These are phyloP conservation scores for Skeletonema potamos DNA, from an alignment of 108 stramenopile genomes.

Conservation along the genomic window DNA sequence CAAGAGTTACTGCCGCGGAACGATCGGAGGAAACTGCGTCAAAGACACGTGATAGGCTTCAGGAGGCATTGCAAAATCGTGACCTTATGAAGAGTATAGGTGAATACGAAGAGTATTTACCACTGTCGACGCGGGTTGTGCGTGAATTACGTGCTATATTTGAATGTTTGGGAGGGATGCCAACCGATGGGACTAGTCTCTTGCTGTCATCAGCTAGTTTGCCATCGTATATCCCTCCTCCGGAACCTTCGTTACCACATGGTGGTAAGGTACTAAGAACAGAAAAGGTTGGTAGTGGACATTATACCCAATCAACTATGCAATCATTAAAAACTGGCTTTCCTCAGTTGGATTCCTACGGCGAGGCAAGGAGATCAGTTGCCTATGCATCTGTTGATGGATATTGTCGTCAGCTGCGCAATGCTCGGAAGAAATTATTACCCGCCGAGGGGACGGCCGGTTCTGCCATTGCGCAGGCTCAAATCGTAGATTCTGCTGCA, in stretches of 20 bases:
- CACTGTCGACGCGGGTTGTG: slow-evolving; percentile 72
- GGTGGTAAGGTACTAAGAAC: slow-evolving; percentile 69
- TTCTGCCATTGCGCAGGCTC: slow-evolving; percentile 15
- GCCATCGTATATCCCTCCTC: slow-evolving; percentile 13
- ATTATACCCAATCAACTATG: slow-evolving; percentile 60
- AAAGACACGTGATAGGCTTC: slow-evolving; percentile 68
- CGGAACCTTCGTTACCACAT: slow-evolving; percentile 52
- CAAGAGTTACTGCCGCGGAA: slow-evolving; percentile 30
- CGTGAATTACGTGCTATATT: slow-evolving; percentile 84
- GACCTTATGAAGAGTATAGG: slow-evolving; percentile 85
- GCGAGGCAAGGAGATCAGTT: slow-evolving; percentile 69
- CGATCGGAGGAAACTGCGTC: slow-evolving; percentile 65
- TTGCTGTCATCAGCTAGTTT: background rate
- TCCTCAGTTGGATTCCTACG: slow-evolving; percentile 84
- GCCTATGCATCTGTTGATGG: slow-evolving; percentile 69
- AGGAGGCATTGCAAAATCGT: slow-evolving; percentile 78
- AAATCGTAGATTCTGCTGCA: slow-evolving; percentile 71
- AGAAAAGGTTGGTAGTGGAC: slow-evolving; percentile 83
- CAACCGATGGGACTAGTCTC: slow-evolving; percentile 51
- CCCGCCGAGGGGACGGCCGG: slow-evolving; percentile 2
- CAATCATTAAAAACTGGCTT: slow-evolving; percentile 64
- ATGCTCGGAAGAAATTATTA: slow-evolving; percentile 62
- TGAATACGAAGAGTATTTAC: slow-evolving; percentile 86
- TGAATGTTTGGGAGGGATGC: slow-evolving; percentile 72
- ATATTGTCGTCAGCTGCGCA: slow-evolving; percentile 68